phyloP scores from a whole-genome alignment of 2,329 filamentous ascomycete genomes.

The Colletotrichum graminicola region DNA sequence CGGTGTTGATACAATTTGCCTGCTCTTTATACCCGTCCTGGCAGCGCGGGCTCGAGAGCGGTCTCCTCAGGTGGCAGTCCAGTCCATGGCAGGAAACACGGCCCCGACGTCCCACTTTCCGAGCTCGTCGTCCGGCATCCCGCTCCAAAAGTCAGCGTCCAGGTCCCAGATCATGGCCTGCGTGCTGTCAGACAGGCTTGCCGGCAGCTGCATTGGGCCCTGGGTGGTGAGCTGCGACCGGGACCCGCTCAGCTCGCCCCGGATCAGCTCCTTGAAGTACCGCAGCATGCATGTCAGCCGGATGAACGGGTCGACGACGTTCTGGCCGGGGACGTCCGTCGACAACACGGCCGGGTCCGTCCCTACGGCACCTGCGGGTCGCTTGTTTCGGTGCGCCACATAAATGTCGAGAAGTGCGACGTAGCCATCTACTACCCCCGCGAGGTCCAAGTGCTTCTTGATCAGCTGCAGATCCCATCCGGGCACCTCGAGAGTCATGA shows the following conservation, averaged over 20 bases:
- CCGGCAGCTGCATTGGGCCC: constrained; percentile 28
- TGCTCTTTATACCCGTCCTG: neutral
- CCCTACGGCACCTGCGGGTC: constrained; percentile 1
- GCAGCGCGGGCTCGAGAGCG: neutral
- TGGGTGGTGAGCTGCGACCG: constrained; percentile 19
- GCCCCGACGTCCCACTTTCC: constrained; percentile 25
- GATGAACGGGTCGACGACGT: constrained; percentile 38
- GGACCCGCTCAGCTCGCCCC: constrained; percentile 35
- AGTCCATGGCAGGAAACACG: constrained; percentile 38
- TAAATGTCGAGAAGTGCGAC: constrained; percentile 48
- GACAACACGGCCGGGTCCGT: neutral
- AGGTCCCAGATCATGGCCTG: constrained; percentile 47
- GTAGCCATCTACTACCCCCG: constrained; percentile 48
- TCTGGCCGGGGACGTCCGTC: constrained; percentile 22
- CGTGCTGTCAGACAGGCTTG: constrained; percentile 43
- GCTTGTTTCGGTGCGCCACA: constrained; percentile 44
- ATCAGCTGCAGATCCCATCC: constrained; percentile 60
- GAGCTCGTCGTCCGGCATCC: constrained; percentile 30
- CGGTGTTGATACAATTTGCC: neutral
- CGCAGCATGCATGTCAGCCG: constrained; percentile 43
- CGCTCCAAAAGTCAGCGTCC: constrained; percentile 44
- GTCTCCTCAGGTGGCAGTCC: constrained; percentile 33
- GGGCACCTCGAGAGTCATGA: constrained; percentile 59
- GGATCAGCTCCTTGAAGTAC: constrained; percentile 41
- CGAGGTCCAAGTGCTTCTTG: constrained; percentile 53